These are phyloP conservation scores for Centaurea solstitialis DNA, from an alignment of 129 eudicot genomes.

Conservation along the genomic window DNA sequence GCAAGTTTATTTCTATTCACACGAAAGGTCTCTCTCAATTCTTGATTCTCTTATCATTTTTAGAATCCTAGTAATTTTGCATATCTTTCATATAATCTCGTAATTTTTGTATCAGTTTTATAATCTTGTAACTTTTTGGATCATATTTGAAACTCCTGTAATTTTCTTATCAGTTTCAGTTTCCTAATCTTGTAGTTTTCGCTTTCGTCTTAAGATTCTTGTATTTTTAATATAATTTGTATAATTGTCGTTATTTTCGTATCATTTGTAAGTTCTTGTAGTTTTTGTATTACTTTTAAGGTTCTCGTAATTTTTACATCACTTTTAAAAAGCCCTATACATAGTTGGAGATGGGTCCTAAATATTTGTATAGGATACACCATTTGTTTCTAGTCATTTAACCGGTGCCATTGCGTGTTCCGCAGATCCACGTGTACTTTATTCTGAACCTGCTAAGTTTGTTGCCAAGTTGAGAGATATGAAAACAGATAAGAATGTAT, in stretches of 20 bases:
- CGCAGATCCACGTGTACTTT: conserved; percentile 91
- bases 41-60: neutral
- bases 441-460: conserved; percentile 92
- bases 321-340: neutral
- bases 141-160: neutral
- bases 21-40: neutral
- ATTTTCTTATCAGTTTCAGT: neutral
- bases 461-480: conserved; percentile 90
- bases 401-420: conserved; percentile 13
- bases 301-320: too few species aligned
- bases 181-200: neutral
- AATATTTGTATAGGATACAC: neutral
- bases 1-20: neutral
- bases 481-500: conserved; percentile 73
- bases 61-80: too few species aligned
- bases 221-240: neutral
- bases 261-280: neutral
- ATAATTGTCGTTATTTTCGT: neutral
- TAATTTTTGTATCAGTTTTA: neutral
- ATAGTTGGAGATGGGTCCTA: neutral
- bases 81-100: neutral
- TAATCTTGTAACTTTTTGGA: neutral
- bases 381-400: conserved; percentile 1
- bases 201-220: neutral
- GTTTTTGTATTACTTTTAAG: too few species aligned